Percentiles rank a stretch among this genome's conserved stretches.
These are phyloP conservation scores for Xylariaceae sp. DNA, from an alignment of 2,329 filamentous ascomycete species.

Conservation along the genomic window DNA sequence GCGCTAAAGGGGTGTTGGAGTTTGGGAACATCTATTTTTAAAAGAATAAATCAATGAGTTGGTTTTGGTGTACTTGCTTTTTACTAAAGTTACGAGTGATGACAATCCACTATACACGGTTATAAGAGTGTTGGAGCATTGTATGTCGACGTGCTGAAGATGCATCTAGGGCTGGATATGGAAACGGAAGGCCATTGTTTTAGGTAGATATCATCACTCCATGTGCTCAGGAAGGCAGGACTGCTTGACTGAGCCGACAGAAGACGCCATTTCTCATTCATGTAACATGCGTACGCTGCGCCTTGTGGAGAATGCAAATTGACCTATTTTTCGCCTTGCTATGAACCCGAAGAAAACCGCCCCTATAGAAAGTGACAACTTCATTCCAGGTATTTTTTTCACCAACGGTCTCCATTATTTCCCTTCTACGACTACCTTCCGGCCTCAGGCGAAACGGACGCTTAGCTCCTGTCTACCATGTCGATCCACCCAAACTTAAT, in stretches of 20 bases:
- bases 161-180: too few relatives aligned
- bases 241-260: not conserved
- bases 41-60: too few relatives aligned
- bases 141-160: too few relatives aligned
- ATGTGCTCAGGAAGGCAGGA: not conserved
- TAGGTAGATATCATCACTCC: not conserved
- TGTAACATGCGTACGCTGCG: conserved; percentile 6
- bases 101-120: too few relatives aligned
- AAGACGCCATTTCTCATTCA: conserved; percentile 4
- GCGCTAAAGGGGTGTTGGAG: too few relatives aligned
- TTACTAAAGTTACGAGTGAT: too few relatives aligned
- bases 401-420: not conserved
- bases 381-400: not conserved
- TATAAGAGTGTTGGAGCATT: too few relatives aligned
- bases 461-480: too few relatives aligned
- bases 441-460: too few relatives aligned
- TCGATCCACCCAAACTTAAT: not conserved
- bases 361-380: conserved; percentile 1
- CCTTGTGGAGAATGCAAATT: not conserved
- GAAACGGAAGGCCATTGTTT: too few relatives aligned
- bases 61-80: too few relatives aligned
- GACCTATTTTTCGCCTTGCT: not conserved
- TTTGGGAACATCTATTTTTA: too few relatives aligned
- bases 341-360: not conserved
- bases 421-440: not conserved